These are phyloP conservation scores for Daldinia bambusicola DNA, from an alignment of 495 filamentous ascomycete genomes.

Conservation along the genomic window DNA sequence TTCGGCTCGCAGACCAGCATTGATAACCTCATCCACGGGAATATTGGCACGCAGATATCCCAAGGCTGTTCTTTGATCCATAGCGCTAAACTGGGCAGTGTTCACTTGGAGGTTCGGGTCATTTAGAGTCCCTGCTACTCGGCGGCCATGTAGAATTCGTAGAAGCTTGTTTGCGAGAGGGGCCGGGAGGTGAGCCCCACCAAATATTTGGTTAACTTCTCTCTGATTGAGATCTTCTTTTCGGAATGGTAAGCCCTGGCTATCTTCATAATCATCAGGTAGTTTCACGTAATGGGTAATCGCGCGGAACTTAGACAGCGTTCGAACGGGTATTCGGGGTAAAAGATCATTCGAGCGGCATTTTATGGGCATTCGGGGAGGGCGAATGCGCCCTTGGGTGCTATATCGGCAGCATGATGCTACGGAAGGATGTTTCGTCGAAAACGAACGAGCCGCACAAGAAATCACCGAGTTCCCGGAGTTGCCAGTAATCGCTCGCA, in stretches of 20 bases:
- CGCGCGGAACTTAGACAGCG: constrained; percentile 44
- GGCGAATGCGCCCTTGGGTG: constrained; percentile 19
- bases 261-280: constrained; percentile 59
- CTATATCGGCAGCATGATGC: constrained; percentile 41
- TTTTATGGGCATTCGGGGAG: constrained; percentile 1
- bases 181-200: constrained; percentile 61
- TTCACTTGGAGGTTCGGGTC: constrained; percentile 53
- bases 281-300: constrained; percentile 57
- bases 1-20: constrained; percentile 64
- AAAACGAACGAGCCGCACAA: constrained; percentile 34
- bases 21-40: constrained; percentile 79
- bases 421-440: constrained; percentile 25
- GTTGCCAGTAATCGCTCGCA: constrained; percentile 44
- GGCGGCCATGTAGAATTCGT: constrained; percentile 74
- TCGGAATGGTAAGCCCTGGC: constrained; percentile 60
- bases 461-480: constrained; percentile 33
- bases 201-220: constrained; percentile 73
- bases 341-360: constrained; percentile 24
- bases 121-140: constrained; percentile 79
- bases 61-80: constrained; percentile 62
- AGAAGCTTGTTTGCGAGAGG: constrained; percentile 72
- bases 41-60: constrained; percentile 73
- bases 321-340: constrained; percentile 44
- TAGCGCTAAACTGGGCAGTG: constrained; percentile 47
- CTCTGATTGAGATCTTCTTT: constrained; percentile 57